Conservation (phyloP, 2,329 filamentous ascomycete species). For the Eutypella sp. region DNA sequence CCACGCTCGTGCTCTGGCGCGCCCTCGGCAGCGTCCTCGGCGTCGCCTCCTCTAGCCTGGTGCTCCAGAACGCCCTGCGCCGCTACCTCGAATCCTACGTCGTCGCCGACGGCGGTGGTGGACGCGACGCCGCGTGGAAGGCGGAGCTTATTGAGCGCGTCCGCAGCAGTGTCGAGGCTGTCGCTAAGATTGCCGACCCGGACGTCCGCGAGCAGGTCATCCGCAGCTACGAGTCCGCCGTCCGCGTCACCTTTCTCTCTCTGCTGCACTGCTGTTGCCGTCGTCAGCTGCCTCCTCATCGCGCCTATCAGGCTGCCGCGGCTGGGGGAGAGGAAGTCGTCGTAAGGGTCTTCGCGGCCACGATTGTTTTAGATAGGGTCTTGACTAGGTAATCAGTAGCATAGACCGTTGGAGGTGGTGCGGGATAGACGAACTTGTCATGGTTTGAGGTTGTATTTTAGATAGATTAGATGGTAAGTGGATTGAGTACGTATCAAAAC, state of each 20-base stretch:
- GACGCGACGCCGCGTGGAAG: conserved; percentile 46
- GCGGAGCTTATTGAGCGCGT: conserved; percentile 48
- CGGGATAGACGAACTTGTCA: too few species aligned
- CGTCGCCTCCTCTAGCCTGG: conserved; percentile 65
- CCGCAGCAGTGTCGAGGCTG: conserved; percentile 49
- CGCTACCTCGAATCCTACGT: conserved; percentile 56
- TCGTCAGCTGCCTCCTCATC: conserved; percentile 43
- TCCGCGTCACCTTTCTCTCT: conserved; percentile 46
- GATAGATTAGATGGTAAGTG: too few species aligned
- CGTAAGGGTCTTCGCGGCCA: too few species aligned
- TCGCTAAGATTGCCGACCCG: conserved; percentile 37
- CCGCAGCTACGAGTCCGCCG: conserved; percentile 46
- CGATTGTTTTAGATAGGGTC: not conserved
- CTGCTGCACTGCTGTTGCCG: conserved; percentile 39
- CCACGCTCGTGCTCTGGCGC: conserved; percentile 67
- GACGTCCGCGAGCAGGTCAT: conserved; percentile 49
- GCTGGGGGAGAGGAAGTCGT: conserved; percentile 39
- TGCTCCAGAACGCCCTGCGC: conserved; percentile 66
- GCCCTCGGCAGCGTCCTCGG: conserved; percentile 68
- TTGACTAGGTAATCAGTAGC: not conserved
- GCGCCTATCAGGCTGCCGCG: conserved; percentile 50
- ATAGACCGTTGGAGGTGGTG: too few species aligned
- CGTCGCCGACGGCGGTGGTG: conserved; percentile 12
- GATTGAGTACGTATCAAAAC: too few species aligned
- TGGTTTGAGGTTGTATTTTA: too few species aligned